Base-by-base conservation (phyloP, 2,329 filamentous ascomycete species). In the Scleromitrula shiraiana region DNA sequence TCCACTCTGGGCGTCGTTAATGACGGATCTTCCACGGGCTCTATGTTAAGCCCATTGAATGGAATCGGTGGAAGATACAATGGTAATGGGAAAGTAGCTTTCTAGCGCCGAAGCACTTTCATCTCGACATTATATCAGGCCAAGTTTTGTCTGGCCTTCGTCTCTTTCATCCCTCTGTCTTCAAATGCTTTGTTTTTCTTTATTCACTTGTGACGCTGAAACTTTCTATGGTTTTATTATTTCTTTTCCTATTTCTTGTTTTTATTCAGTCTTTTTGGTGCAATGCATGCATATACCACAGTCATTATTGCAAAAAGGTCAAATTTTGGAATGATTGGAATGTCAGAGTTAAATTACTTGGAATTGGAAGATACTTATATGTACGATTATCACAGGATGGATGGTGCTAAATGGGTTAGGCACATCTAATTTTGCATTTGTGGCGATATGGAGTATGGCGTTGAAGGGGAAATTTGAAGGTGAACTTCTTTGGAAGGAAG, bases 21-120 rank as follows among this genome's bases (percentile, higher is more conserved):
- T 32, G 61, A 63, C 50, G 59, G 59, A 20, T 50, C 48, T 12
- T 55, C 59, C 45, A 61, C 56, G n/a, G 56, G 59, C 3, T 57
- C 58, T 7, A 54, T 59, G 22, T 24, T 57, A 20, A 63, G 59
- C 39, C 59, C 59, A 5, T 50, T 58, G 50, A 57, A 56, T 44
- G 53, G 56, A 10, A 39, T 46, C 42, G 53, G 53, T 33, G 49
- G 50, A 22, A 49, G 60, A 33, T 63, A 52, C 42, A 58, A 61
- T 55, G 46, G 49, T 39, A 58, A 56, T 54, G 55, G 56, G n/a
- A 62, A 58, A 49, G 48, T 57, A 22, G 46, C 55, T 8, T 59
- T 58, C 42, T 60, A 50, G 57, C 8, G 10, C 2, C 17, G 27
- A 24, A 17, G 27, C 12, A 26, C 5, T 12, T 20, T 15, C n/a